Base-by-base conservation (phyloP, 129 eudicot genomes). In the Sambucus nigra region DNA sequence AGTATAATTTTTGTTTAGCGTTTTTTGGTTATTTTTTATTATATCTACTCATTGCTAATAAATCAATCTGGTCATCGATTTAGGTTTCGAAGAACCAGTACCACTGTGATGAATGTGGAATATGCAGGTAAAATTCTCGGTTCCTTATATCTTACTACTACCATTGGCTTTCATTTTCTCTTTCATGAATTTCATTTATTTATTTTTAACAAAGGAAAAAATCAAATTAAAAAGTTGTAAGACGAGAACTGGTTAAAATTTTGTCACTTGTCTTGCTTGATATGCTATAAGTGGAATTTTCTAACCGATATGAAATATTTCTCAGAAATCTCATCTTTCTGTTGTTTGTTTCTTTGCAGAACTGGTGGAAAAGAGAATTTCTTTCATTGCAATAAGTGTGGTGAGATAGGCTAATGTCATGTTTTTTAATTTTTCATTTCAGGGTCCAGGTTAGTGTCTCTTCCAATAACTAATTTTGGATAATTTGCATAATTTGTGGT, bases 81-180 rank as follows among this genome's bases (percentile, higher is more conserved):
- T 27, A 86, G 95, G 93, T 78, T 42, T 78, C 84, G 18, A 86
- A 86, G 77, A 70, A 73, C 60, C 95, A 86, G 45, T 86, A 86
- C 68, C 95, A 86, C 67, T 86, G 95, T 49, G 87, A 81, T 51
- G 54, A 70, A 75, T 86, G 95, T 73, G 93, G 93, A 69, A 86
- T 86, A 42, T 86, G 95, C 80, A 78, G 83, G 83, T 77, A 12
- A 26, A 25, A 22, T 24, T 58, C 45, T 26, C 6, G 13, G 42
- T 51, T n/a, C 57, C 57, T 2, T 26, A 15, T 28, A 35, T 27
- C 9, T 23, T 51, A 20, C 57, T 22, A 13, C 7, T 35, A 7
- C 25, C 55, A 50, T 24, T 50, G n/a, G n/a, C n/a, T n/a, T n/a
- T n/a, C n/a, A n/a, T n/a, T n/a, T n/a, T n/a, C n/a, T n/a, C n/a